These are phyloP conservation scores for Cornus controversa DNA, from an alignment of 148 eudicot genomes.

Conservation along the genomic window DNA sequence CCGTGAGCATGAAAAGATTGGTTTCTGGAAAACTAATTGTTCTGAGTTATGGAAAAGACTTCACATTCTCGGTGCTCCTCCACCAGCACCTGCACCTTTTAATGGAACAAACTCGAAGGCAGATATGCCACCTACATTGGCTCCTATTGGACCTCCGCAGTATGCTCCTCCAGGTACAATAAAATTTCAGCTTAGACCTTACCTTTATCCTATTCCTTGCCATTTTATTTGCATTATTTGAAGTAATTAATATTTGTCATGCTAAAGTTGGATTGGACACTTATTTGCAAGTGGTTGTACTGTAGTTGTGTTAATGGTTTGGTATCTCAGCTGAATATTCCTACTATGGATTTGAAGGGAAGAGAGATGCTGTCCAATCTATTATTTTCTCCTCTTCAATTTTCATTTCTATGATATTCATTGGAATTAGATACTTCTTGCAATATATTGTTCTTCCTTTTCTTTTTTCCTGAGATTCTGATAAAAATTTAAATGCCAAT, in stretches of 20 bases:
- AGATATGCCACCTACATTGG: constrained; percentile 45
- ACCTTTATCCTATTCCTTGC: neutral
- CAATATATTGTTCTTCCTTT: neutral
- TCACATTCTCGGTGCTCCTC: constrained; percentile 37
- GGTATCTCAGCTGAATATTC: neutral
- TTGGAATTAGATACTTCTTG: neutral
- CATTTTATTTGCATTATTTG: neutral
- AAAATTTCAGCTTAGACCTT: constrained; percentile 4
- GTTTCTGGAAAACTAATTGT: constrained; percentile 99
- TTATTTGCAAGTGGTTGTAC: no score
- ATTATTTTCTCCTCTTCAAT: no score
- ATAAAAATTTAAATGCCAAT: no score
- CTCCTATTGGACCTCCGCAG: constrained; percentile 38
- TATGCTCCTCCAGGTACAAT: constrained; percentile 49
- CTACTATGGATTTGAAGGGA: neutral
- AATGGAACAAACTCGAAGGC: constrained; percentile 29
- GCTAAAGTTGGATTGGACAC: neutral
- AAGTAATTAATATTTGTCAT: neutral
- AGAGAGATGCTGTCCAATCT: neutral
- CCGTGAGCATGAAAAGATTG: constrained; percentile 75
- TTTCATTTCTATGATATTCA: neutral
- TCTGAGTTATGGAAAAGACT: constrained; percentile 83
- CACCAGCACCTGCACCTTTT: constrained; percentile 39
- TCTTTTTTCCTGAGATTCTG: no score
- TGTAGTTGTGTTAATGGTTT: neutral